Evolutionary conservation across 305 asterid species (phyloP), one percentile per base, ranked within the genome.

Genomic region (Fraxinus paxiana): DNA sequence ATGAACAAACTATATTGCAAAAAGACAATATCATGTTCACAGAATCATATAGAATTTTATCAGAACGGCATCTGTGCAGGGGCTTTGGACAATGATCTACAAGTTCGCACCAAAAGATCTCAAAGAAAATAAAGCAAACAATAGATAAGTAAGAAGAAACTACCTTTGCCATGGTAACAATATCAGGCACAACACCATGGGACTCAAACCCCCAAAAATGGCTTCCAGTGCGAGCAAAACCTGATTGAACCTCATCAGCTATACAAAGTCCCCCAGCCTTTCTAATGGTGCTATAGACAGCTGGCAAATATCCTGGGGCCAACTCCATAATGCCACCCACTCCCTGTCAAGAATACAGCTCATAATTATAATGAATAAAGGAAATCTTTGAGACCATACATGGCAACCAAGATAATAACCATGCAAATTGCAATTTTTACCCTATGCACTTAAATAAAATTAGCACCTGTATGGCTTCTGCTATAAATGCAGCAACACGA

Each of bases 131-230:
- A 1, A 0, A 51, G 12, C 12, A 17, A 75, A 28, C 26, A 74
- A 74, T 20, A 5, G 70, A 18, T 2, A 59, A 35, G 24, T 12
- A 43, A 41, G 46, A 67, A 71, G 75, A 73, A 31, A 71, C 17
- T 77, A 91, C 98, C 97, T 94, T 94, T 75, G 98, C 98, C 97
- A 93, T 89, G 78, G 98, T 94, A 56, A 93, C 97, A 33, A 94
- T 94, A 83, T 94, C 98, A 33, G 98, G 97, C 83, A 92, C 88
- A 82, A 94, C 95, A 22, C 90, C 95, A 85, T 94, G 98, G 82
- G 88, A 88, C 85, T 94, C 97, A 78, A 94, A 94, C 59, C 98
- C 98, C 98, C 98, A 94, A 81, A 93, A 94, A 82, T 92, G 96
- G 88, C 88, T 89, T 17, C 96, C 97, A 0, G 93, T 92, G 28